These are phyloP conservation scores for Atractiella rhizophila DNA, from an alignment of 768 basidiomycete genomes.

Conservation along the genomic window DNA sequence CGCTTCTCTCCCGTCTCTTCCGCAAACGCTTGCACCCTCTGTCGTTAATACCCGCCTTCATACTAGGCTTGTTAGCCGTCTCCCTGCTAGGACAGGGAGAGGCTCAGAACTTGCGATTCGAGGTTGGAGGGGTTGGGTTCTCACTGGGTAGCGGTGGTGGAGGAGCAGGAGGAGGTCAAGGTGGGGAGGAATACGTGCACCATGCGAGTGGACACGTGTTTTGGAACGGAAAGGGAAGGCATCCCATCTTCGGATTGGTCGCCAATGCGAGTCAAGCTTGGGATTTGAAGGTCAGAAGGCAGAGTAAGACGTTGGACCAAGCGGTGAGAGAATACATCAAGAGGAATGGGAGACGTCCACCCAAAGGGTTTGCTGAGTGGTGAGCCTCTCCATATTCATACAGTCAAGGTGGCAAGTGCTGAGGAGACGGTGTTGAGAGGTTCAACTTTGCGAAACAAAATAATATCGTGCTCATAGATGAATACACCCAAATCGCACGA, in stretches of 20 bases:
- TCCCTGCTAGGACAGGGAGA: too few species aligned
- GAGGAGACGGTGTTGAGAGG: constrained; percentile 20
- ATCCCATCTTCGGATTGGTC: constrained; percentile 71
- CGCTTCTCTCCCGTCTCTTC: too few species aligned
- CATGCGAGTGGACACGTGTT: too few species aligned
- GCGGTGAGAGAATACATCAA: constrained; percentile 61
- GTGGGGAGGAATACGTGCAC: too few species aligned
- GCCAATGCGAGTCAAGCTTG: constrained; percentile 54
- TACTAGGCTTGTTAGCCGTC: too few species aligned
- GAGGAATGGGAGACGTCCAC: constrained; percentile 54
- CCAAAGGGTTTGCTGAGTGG: constrained; percentile 77
- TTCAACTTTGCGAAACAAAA: constrained; percentile 28
- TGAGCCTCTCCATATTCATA: constrained; percentile 19
- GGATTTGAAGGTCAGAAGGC: constrained; percentile 36
- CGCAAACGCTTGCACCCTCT: too few species aligned
- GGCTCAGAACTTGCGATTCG: too few species aligned
- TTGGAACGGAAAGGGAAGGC: too few species aligned
- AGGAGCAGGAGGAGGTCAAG: too few species aligned
- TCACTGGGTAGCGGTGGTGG: too few species aligned
- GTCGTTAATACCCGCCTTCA: too few species aligned
- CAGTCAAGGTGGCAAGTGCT: neutral
- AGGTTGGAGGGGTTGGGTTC: too few species aligned
- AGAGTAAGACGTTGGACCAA: constrained; percentile 51
- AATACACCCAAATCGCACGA: constrained; percentile 30
- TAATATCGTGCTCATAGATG: constrained; percentile 30